Conservation (phyloP, 768 basidiomycete species). For the Tylopilus felleus region DNA sequence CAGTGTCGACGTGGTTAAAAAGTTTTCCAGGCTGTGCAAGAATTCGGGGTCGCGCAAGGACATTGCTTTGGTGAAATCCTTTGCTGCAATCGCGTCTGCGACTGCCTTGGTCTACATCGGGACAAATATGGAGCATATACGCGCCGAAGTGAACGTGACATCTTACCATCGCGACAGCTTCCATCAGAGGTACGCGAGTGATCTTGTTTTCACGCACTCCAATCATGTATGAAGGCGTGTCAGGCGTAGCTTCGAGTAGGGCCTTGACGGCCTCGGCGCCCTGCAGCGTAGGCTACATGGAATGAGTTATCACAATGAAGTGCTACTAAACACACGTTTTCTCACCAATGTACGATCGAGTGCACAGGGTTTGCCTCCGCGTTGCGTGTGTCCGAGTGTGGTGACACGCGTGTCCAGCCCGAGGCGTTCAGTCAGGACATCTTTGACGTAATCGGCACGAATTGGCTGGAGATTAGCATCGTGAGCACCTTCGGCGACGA, state of each 20-base stretch:
- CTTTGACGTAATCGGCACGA: slow-evolving; percentile 84
- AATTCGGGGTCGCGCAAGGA: slow-evolving; percentile 91
- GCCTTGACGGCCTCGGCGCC: slow-evolving; percentile 91
- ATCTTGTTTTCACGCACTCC: slow-evolving; percentile 96
- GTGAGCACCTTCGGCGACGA: slow-evolving; percentile 95
- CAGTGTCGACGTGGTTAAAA: slow-evolving; percentile 67
- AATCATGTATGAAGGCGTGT: slow-evolving; percentile 96
- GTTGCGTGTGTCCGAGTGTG: slow-evolving; percentile 93
- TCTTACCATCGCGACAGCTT: slow-evolving; percentile 83
- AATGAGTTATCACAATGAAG: slow-evolving; percentile 3
- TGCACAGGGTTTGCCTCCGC: slow-evolving; percentile 92
- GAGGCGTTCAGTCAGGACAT: slow-evolving; percentile 79
- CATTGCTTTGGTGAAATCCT: slow-evolving; percentile 86
- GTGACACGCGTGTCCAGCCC: slow-evolving; percentile 96
- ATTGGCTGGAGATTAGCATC: slow-evolving; percentile 90
- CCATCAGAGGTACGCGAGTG: slow-evolving; percentile 83
- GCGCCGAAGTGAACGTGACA: background rate
- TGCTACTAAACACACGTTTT: background rate
- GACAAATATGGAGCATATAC: slow-evolving; percentile 6
- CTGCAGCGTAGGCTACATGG: slow-evolving; percentile 86
- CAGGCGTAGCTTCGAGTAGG: slow-evolving; percentile 78
- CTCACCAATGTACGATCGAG: slow-evolving; percentile 87
- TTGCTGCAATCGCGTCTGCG: slow-evolving; percentile 72
- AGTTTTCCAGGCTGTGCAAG: slow-evolving; percentile 81
- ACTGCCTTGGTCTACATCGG: slow-evolving; percentile 75